Conservation (phyloP, 2,329 filamentous ascomycete species). For the Samsoniella hepiali region DNA sequence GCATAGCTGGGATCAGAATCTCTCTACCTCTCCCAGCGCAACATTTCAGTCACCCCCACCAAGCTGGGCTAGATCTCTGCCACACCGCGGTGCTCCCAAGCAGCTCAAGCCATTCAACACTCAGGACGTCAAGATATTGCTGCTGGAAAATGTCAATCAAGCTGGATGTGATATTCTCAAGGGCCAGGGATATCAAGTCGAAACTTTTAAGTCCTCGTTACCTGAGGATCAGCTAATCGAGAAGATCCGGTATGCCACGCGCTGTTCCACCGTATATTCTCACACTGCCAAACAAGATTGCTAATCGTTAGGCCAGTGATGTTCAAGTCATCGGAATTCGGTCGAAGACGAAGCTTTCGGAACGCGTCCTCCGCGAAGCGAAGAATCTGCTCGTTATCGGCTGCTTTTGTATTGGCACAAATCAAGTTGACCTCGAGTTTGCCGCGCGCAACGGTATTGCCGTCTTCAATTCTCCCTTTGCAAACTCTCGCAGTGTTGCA, state of each 20-base stretch:
- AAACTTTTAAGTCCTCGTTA: slow-evolving; percentile 82
- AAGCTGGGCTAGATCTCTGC: slow-evolving; percentile 51
- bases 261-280: slow-evolving; percentile 18
- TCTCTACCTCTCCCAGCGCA: slow-evolving; percentile 72
- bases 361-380: slow-evolving; percentile 79
- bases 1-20: slow-evolving; percentile 54
- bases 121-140: slow-evolving; percentile 91
- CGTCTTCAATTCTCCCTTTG: slow-evolving; percentile 98
- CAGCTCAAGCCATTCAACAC: slow-evolving; percentile 93
- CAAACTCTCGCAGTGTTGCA: slow-evolving; percentile 94
- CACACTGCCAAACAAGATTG: neutral
- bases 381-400: slow-evolving; percentile 94
- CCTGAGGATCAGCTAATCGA: slow-evolving; percentile 92
- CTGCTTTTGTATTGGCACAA: slow-evolving; percentile 98
- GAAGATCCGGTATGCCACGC: slow-evolving; percentile 76
- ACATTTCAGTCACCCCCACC: slow-evolving; percentile 71
- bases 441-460: slow-evolving; percentile 84
- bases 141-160: slow-evolving; percentile 94
- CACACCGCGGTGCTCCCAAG: slow-evolving; percentile 52
- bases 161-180: slow-evolving; percentile 80
- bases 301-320: slow-evolving; percentile 54
- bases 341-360: slow-evolving; percentile 93
- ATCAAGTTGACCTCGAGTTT: slow-evolving; percentile 84
- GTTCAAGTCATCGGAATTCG: slow-evolving; percentile 97
- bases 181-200: slow-evolving; percentile 92